Evolutionary conservation across 1,139 yeast species (phyloP), one percentile per base, ranked within the genome.

Genomic region (Meyerozyma elateridarum): DNA sequence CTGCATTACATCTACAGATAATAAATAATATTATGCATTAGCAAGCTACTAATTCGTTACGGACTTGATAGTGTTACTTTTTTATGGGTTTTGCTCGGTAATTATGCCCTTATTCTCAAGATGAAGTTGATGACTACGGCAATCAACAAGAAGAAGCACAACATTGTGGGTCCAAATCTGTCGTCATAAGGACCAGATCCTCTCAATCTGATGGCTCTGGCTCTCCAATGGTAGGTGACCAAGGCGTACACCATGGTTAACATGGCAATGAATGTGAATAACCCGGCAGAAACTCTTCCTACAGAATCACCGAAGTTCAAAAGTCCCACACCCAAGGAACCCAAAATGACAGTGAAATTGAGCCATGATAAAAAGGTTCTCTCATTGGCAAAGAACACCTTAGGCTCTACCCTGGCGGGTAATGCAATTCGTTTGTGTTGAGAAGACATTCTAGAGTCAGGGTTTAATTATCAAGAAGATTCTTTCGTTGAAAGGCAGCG

Each of bases 181-280:
- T 91, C 99, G 54, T 91, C 99, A 56, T 91, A 91, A 19, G 98
- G 98, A 31, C 98, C 98, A 8, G 94, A 76, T 21, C 98, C 98
- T 61, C 97, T 81, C 63, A 91, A 76, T 60, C 99, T 80, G 49
- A 91, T 91, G 39, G 98, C 98, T 55, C 89, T 87, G 3, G 98
- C 98, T 69, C 99, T 85, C 98, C 98, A 93, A 61, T 91, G 99
- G 59, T 93, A 91, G 15, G 97, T 93, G 31, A 87, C 73, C 41
- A 91, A 73, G 5, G 99, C 98, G 53, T 91, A 91, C 6, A 82
- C 73, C 99, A 91, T 91, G 21, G 97, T 91, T 44, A 87, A 85
- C 97, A 91, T 89, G 45, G 98, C 96, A 43, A 82, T 79, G 41
- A 91, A 72, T 3, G 98, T 93, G 70, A 91, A 91, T 40, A 91